These are phyloP conservation scores for Aspergillus brunneoviolaceus DNA, from an alignment of 2,329 filamentous ascomycete genomes.

Conservation along the genomic window DNA sequence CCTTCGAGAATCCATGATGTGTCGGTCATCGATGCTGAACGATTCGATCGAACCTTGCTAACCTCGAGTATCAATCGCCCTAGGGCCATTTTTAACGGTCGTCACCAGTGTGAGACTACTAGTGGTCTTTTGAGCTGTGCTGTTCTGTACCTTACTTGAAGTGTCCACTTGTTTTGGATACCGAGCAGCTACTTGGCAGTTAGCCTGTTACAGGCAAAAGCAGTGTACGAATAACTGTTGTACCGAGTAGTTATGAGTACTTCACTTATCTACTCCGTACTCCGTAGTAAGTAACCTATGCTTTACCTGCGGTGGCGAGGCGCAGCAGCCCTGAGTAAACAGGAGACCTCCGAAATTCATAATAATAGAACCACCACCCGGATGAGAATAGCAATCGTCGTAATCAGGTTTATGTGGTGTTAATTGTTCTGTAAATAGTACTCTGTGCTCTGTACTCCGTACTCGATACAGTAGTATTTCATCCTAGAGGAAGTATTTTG, in stretches of 20 bases:
- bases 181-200: not conserved
- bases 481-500: too few relatives aligned
- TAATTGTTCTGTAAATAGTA: not conserved
- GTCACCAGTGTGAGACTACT: too few relatives aligned
- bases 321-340: not conserved
- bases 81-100: not conserved
- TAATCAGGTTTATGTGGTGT: not conserved
- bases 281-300: not conserved
- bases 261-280: too few relatives aligned
- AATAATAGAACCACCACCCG: not conserved
- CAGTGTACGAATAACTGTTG: too few relatives aligned
- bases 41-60: not conserved
- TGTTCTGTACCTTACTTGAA: not conserved
- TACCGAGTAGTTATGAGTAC: too few relatives aligned
- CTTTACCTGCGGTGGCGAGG: not conserved
- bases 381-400: not conserved
- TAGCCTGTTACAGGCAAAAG: not conserved
- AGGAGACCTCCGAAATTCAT: not conserved
- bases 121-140: too few relatives aligned
- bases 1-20: not conserved
- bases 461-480: too few relatives aligned
- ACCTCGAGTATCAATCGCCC: not conserved
- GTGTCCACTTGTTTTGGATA: not conserved
- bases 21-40: not conserved
- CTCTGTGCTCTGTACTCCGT: too few relatives aligned